Evolutionary conservation across 768 basidiomycete genomes (phyloP).

Genomic region (Cystobasidium ongulense): DNA sequence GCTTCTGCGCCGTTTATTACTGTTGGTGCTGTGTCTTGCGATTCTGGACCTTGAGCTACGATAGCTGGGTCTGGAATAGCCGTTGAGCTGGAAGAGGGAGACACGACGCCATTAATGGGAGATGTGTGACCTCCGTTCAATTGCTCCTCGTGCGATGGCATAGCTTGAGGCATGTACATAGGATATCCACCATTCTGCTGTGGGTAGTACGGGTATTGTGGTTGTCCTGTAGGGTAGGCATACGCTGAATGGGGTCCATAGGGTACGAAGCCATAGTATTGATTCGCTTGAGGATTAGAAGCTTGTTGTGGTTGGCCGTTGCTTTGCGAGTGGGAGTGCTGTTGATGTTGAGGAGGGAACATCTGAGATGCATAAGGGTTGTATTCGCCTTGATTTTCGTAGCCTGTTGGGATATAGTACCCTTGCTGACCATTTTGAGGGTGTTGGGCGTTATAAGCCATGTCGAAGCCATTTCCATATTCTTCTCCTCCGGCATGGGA

Average conservation of each 20-base stretch:
- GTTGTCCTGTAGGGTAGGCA: neutral
- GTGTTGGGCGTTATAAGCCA: neutral
- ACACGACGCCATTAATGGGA: neutral
- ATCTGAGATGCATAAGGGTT: neutral
- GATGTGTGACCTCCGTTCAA: neutral
- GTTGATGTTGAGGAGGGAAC: neutral
- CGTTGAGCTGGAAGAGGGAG: neutral
- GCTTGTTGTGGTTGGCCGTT: neutral
- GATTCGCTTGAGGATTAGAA: neutral
- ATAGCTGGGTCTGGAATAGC: conserved; percentile 27
- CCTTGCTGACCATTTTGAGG: neutral
- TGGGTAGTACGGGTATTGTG: neutral
- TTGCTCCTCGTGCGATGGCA: neutral
- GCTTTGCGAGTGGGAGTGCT: neutral
- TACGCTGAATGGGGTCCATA: neutral
- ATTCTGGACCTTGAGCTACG: neutral
- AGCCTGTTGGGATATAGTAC: neutral
- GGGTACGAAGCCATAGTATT: neutral
- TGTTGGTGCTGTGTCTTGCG: neutral
- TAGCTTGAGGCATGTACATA: neutral
- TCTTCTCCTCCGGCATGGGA: neutral
- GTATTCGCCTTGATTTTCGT: neutral
- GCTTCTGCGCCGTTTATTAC: neutral
- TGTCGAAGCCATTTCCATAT: neutral
- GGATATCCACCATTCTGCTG: neutral